A percentile compares a stretch with the other conserved stretches of the same genome.
Evolutionary conservation across 2,329 filamentous ascomycete genomes (phyloP).

Genomic region (Phoma sp.): DNA sequence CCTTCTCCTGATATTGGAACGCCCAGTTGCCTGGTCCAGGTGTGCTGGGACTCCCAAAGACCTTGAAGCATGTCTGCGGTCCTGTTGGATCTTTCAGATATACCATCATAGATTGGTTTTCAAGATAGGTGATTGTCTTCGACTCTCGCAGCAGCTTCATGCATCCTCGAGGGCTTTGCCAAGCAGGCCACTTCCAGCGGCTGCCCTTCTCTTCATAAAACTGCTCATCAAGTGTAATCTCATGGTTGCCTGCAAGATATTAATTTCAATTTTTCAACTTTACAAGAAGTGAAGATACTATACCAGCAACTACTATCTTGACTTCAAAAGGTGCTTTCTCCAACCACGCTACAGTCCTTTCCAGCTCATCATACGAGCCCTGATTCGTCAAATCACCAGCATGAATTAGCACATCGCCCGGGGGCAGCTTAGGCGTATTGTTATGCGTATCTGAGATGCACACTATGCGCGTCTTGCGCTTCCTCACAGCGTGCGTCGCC

Average conservation of each 20-base stretch:
- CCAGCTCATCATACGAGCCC: constrained; percentile 64
- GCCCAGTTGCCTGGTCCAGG: constrained; percentile 66
- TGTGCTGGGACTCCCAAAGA: constrained; percentile 75
- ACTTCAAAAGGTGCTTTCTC: constrained; percentile 70
- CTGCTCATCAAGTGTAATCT: constrained; percentile 70
- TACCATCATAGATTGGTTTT: constrained; percentile 62
- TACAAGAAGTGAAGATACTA: background rate
- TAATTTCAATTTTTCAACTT: background rate
- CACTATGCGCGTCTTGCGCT: constrained; percentile 65
- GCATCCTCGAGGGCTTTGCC: constrained; percentile 62
- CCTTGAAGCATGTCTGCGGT: constrained; percentile 60
- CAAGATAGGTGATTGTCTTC: constrained; percentile 67
- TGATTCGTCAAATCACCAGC: constrained; percentile 79
- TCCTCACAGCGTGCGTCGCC: background rate
- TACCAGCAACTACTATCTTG: constrained; percentile 74
- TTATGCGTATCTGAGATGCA: constrained; percentile 82
- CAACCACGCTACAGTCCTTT: constrained; percentile 69
- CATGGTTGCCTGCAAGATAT: constrained; percentile 68
- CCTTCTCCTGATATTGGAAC: constrained; percentile 64
- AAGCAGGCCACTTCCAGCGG: constrained; percentile 62
- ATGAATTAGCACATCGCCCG: constrained; percentile 76
- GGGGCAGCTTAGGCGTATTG: constrained; percentile 66
- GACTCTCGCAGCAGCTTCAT: constrained; percentile 58
- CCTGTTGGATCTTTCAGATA: constrained; percentile 59
- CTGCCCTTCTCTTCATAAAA: constrained; percentile 64